phyloP scores from a whole-genome alignment of 306 rosid genomes.

The Benincasa hispida region DNA sequence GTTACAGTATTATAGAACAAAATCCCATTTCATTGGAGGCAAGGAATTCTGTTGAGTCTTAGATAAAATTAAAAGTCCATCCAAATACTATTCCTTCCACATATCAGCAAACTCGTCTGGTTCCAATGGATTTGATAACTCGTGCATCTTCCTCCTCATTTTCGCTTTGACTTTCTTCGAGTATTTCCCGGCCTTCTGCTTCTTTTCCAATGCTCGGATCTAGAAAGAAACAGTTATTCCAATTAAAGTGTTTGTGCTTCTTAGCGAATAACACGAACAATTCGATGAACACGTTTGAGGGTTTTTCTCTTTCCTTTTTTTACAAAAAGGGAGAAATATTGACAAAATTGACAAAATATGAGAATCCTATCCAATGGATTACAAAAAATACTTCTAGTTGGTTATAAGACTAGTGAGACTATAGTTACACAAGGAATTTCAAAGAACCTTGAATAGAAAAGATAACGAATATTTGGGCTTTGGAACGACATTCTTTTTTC shows the following conservation, averaged over 20 bases:
- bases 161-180: constrained; percentile 96
- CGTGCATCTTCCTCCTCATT: constrained; percentile 94
- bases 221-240: constrained; percentile 15
- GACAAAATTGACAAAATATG: no score
- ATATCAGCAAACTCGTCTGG: constrained; percentile 89
- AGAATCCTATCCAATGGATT: no score
- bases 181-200: constrained; percentile 67
- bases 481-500: no score
- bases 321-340: background rate
- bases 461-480: background rate
- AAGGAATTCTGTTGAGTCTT: background rate
- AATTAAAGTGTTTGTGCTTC: no score
- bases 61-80: background rate
- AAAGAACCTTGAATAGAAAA: background rate
- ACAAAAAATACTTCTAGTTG: no score
- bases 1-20: background rate
- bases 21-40: background rate
- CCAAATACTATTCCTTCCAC: constrained; percentile 59
- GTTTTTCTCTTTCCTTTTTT: no score
- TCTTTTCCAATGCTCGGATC: constrained; percentile 78
- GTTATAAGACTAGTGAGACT: no score
- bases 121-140: constrained; percentile 68
- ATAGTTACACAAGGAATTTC: no score
- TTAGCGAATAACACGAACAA: background rate
- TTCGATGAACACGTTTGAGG: background rate